Base-by-base conservation (phyloP, 73 alveolate species). In the Symbiodinium natans region DNA sequence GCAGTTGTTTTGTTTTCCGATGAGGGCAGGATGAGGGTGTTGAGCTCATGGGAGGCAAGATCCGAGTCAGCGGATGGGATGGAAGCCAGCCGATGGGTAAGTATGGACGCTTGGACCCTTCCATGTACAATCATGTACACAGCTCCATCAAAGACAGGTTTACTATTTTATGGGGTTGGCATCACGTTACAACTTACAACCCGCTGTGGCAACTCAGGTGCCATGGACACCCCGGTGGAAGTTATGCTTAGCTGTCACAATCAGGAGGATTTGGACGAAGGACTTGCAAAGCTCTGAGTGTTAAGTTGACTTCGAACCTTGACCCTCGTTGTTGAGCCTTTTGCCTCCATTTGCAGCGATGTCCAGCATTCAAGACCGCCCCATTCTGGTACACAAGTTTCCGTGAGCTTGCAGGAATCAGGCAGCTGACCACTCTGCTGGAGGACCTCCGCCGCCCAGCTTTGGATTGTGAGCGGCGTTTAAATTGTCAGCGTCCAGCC, bases 31-130 rank as follows among this genome's bases (percentile, higher is more conserved):
- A n/a, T n/a, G n/a, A 21, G 71, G 71, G 25, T 52, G 71, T 13
- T 4, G n/a, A 52, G 71, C 15, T 23, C 71, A 52, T 52, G 17
- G 71, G 71, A 88, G 95, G 95, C 63, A 88, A 88, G 71, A 88
- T 88, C 85, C 95, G 95, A 23, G 95, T 88, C 73, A 88, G 86
- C 41, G 95, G 95, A 38, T 88, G 95, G 95, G 95, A 88, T 68
- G 95, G 95, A 83, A 56, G 86, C 31, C 95, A 88, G 86, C 94
- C 94, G 6, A 88, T 68, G 85, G 95, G 95, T 11, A 88, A 88
- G 95, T 63, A 77, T 77, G 40, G 31, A 77, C 33, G 86, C 40
- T 29, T 29, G 40, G 36, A 2, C 43, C 3, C 6, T 31, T n/a
- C 40, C 41, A 1, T 10, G 84, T 13, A 46, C 21, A 46, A 46